Base-by-base conservation (phyloP, 2,329 filamentous ascomycete genomes). In the Curvularia eragrostidis region DNA sequence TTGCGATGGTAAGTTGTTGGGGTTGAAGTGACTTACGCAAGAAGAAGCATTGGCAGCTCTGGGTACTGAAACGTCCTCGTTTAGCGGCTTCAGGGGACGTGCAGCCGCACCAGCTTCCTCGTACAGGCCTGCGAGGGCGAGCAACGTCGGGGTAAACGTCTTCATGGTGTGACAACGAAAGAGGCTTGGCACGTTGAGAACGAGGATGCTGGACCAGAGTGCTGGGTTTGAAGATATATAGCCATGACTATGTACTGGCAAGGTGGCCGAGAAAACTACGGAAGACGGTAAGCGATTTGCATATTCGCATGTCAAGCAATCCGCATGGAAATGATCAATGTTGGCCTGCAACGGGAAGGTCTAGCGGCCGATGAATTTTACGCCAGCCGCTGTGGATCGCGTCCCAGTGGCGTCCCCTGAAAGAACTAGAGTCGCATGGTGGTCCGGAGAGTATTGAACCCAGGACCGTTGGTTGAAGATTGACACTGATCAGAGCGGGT, bases 81-180 rank as follows among this genome's bases (percentile, higher is more conserved):
- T 10, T 36, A n/a, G 39, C n/a, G n/a, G n/a, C 36, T 19, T 21
- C 30, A 38, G 32, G 46, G 32, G 46, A 7, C 24, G 30, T 32
- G 38, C 44, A 28, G 44, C 44, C 15, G 44, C 44, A 26, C 26
- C 21, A 28, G 32, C 32, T 21, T 53, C 46, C 32, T 50, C 34
- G 21, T 56, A 52, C 23, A 57, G 43, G 13, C 54, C 54, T 41
- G 54, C 13, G 30, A 52, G 28, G 34, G 48, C 49, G 41, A 47
- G 34, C 24, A 57, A 28, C 23, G 48, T 50, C 34, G 54, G 49
- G 6, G 47, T 47, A 41, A 57, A 48, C 15, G 47, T 34, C 43
- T 57, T 59, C 54, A 60, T 60, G 26, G 36, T 60, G 39, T 57
- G 23, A 47, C 49, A 51, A 53, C 30, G 32, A 12, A n/a, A 42